Percentiles rank a stretch among this genome's conserved stretches.
Evolutionary conservation across 225 moss, liverwort and hornwort genomes (phyloP).

Genomic region (Straminergon stramineum): DNA sequence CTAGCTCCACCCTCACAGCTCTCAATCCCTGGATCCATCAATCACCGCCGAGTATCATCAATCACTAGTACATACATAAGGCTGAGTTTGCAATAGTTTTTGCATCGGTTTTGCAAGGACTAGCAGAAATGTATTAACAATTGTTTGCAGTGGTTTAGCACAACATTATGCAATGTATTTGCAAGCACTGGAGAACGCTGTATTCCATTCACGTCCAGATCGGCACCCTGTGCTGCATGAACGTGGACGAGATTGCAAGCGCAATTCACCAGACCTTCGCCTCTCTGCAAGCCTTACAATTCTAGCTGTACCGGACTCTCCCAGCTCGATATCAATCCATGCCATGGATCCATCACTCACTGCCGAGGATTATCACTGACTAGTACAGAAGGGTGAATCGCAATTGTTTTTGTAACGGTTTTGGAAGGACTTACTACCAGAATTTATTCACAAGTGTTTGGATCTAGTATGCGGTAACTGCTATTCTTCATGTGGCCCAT

Average conservation of each 20-base stretch:
- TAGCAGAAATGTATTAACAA: not conserved
- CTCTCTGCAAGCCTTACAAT: conserved; percentile 20
- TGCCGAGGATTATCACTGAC: not conserved
- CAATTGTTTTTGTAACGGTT: not conserved
- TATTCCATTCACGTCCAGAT: conserved; percentile 29
- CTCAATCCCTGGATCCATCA: not conserved
- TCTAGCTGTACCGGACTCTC: not conserved
- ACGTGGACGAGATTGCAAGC: conserved; percentile 15
- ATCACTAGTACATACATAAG: not conserved
- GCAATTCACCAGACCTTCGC: conserved; percentile 23
- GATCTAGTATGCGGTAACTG: too few relatives aligned
- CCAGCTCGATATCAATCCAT: not conserved
- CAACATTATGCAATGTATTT: not conserved
- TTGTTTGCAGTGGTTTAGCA: not conserved
- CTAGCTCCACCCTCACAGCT: not conserved
- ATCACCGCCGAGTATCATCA: not conserved
- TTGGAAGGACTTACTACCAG: not conserved
- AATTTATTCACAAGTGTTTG: not conserved
- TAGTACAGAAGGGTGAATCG: not conserved
- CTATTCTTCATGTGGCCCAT: too few relatives aligned
- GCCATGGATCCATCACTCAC: not conserved
- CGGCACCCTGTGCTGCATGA: conserved; percentile 9
- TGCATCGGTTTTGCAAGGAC: not conserved
- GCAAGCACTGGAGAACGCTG: not conserved
- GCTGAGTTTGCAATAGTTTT: not conserved